Evolutionary conservation across 768 basidiomycete genomes (phyloP), one percentile per base, ranked within the genome.

Genomic region (Rhodocollybia butyracea): DNA sequence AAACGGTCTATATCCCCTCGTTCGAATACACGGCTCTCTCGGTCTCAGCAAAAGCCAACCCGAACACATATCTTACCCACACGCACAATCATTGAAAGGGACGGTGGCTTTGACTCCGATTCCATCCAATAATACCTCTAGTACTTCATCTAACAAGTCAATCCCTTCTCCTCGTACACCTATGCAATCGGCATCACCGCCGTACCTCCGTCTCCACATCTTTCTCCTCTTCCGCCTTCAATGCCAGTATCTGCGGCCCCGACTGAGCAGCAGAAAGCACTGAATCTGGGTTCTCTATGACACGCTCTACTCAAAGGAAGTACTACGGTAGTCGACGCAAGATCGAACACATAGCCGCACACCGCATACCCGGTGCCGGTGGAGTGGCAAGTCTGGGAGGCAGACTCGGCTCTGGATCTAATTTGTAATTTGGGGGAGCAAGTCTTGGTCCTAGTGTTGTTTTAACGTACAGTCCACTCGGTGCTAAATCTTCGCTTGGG

Each of bases 41-140:
- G 68, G 74, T 43, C 40, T 53, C 26, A 42, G 24, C 21, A 26
- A 32, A 22, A 67, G 77, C 3, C 81, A 81, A 56, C 75, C 79
- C 0, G 88, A 93, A n/a, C n/a, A n/a, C n/a, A 81, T 94, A 19
- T 78, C 94, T 2, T 94, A 94, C 67, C 84, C 92, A 0, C 94
- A 94, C 60, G 90, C 85, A 0, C 89, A 94, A 55, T 77, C 94
- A 29, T 72, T 81, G 5, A 92, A 93, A 4, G 81, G 82, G 0
- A 73, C 89, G 17, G 72, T 79, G 22, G 68, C 93, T 57, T 74
- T 93, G 57, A 74, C 80, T 5, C 81, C 87, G 1, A 64, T 73
- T 3, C 69, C 74, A 2, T 30, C 64, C 7, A 50, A n/a, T n/a
- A n/a, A n/a, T n/a, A n/a, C n/a, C n/a, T n/a, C n/a, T n/a, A n/a